Base-by-base conservation (phyloP, 208 protist genomes). In the Trypanosoma avium region DNA sequence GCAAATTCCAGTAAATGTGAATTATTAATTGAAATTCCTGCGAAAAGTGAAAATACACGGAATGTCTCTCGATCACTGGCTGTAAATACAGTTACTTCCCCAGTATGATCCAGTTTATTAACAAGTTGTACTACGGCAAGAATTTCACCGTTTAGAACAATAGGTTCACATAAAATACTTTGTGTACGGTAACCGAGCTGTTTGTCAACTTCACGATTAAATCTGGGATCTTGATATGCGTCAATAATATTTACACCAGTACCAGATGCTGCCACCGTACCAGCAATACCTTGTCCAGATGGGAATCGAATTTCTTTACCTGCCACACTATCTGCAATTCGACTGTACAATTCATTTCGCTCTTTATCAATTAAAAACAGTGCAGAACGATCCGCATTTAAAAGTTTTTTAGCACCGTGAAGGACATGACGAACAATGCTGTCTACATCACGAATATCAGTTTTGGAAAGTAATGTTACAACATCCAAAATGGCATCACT, bases 91-190 rank as follows among this genome's bases (percentile, higher is more conserved):
- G 60, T 64, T 42, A 93, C 81, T 30, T 60, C 56, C 13, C 86
- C 83, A 19, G 86, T 30, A 4, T 61, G 50, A 54, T 76, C 54
- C 21, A 94, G 48, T 64, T 94, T 94, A 67, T 94, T 94, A 27
- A 94, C 82, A 6, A 94, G 77, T 61, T 94, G 88, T 49, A 89
- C 84, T n/a, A 94, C 88, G 2, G 88, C 88, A 48, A 94, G 81
- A 58, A 94, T 81, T 35, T 92, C 84, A 50, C 79, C 78, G 63
- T 91, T 82, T 46, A 93, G 73, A 22, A 84, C 57, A 55, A 93
- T 88, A n/a, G 87, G 87, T 77, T 90, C 81, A 64, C 84, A 91
- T 38, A 95, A 52, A 12, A 93, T 82, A 0, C 77, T 86, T 63
- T 84, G 74, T 30, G 90, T 96, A 52, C 77, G 75, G 67, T 90